Base-by-base conservation (phyloP, 768 basidiomycete species). In the Trametes maxima region DNA sequence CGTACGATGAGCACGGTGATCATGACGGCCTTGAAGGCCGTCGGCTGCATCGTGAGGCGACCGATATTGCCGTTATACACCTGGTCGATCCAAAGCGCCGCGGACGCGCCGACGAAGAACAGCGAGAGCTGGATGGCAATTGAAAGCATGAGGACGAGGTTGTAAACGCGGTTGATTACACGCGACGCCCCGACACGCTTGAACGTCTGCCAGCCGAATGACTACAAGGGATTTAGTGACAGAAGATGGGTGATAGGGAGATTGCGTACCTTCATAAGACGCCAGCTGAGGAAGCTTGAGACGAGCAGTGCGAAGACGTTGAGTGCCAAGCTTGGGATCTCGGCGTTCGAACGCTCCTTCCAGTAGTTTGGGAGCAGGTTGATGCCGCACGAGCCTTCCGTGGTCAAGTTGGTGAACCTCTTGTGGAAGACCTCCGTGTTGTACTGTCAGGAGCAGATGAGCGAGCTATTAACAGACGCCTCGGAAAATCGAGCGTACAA, bases 201-300 rank as follows among this genome's bases (percentile, higher is more conserved):
- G 81, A 92, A 94, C 0, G 90, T 94, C 73, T 90, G 89, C 90
- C 90, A 94, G 45, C 91, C 89, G 70, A 90, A 93, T 16, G 80
- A 68, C 88, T 90, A 55, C 13, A 21, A 3, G 39, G 6, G 21
- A 19, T 3, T n/a, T 46, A 13, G n/a, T 19, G 21, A 10, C 24
- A 5, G 2, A 10, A 8, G 24, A 3, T 22, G 1, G 5, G 21
- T 5, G 7, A 17, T 17, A 24, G 17, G 3, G 14, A 47, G 28
- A 16, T 44, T 28, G 19, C 64, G 24, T 54, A 90, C 90, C 82
- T 88, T 90, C 68, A 88, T 79, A 25, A 94, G 78, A 66, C 78
- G 85, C 87, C 88, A 92, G 1, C 88, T 88, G 65, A 92, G 74
- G 72, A 87, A 80, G 21, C 73, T 75, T 37, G 88, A 89, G 22